These are phyloP conservation scores for Fraxinus sp. DNA, from an alignment of 305 asterid genomes.

Conservation along the genomic window DNA sequence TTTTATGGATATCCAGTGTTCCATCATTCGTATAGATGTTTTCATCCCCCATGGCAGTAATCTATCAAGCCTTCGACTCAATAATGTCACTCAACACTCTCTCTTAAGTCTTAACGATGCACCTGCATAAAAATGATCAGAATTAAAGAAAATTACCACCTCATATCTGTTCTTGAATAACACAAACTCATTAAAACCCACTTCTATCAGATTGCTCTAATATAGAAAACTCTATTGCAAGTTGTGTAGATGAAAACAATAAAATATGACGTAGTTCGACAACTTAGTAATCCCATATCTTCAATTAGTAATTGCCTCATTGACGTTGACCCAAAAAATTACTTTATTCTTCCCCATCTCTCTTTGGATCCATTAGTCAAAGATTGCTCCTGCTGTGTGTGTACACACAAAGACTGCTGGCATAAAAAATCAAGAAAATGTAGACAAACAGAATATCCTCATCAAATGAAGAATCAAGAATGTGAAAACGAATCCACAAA, in stretches of 20 bases:
- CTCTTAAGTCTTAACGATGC: neutral
- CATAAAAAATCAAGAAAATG: neutral
- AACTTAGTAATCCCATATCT: neutral
- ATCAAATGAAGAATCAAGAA: neutral
- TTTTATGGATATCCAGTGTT: slow-evolving; percentile 34
- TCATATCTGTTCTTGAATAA: neutral
- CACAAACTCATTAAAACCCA: neutral
- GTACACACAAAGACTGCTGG: neutral
- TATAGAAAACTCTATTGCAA: neutral
- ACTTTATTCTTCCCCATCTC: neutral
- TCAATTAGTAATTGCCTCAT: neutral
- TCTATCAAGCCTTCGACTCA: neutral
- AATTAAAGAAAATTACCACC: neutral
- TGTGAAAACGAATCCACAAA: neutral
- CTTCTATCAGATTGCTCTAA: neutral
- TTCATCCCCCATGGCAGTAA: slow-evolving; percentile 28
- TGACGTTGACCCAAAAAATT: neutral
- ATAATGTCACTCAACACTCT: neutral
- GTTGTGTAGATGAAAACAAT: neutral
- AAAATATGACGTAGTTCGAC: neutral
- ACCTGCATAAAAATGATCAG: slow-evolving; percentile 3
- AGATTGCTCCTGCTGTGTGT: neutral
- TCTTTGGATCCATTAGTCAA: neutral
- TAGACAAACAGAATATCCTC: neutral
- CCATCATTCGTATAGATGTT: slow-evolving; percentile 39